Evolutionary conservation across 2,329 filamentous ascomycete genomes (phyloP).

Genomic region (Trematosphaeria pertusa): DNA sequence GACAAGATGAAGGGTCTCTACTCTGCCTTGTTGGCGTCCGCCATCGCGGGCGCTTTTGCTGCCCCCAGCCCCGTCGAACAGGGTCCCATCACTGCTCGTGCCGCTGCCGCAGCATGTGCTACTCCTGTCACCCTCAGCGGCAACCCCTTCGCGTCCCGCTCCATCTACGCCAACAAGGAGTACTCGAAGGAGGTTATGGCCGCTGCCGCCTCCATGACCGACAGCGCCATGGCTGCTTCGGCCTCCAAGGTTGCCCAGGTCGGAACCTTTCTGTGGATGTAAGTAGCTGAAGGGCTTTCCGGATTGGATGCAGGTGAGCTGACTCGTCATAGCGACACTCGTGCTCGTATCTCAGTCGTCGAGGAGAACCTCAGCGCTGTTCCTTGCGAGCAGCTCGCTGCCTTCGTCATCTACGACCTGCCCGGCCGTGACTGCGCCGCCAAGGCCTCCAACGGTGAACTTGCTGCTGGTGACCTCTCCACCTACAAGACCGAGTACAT

Average conservation of each 20-base stretch:
- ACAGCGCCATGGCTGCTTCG: constrained; percentile 58
- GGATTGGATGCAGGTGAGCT: constrained; percentile 6
- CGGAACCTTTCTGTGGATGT: constrained; percentile 63
- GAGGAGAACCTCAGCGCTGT: constrained; percentile 59
- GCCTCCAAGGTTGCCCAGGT: constrained; percentile 57
- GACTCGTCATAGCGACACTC: constrained; percentile 54
- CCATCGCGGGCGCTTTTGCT: constrained; percentile 44
- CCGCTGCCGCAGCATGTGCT: constrained; percentile 38
- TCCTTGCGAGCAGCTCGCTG: constrained; percentile 57
- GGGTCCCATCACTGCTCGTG: constrained; percentile 43
- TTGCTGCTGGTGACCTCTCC: constrained; percentile 60
- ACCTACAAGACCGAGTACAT: constrained; percentile 62
- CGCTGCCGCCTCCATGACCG: constrained; percentile 65
- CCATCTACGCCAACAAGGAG: constrained; percentile 61
- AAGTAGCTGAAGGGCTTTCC: constrained; percentile 27
- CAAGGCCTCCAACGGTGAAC: constrained; percentile 70
- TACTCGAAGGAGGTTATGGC: constrained; percentile 61
- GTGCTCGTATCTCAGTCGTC: constrained; percentile 57
- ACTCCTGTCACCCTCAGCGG: constrained; percentile 53
- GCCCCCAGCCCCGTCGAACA: constrained; percentile 40
- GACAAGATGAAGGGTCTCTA: constrained; percentile 46
- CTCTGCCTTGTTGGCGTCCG: constrained; percentile 42
- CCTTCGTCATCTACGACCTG: constrained; percentile 69
- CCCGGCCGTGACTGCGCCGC: constrained; percentile 71
- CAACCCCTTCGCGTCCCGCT: constrained; percentile 60